Conservation (phyloP, 2,329 filamentous ascomycete genomes). For the Fusarium buharicum region DNA sequence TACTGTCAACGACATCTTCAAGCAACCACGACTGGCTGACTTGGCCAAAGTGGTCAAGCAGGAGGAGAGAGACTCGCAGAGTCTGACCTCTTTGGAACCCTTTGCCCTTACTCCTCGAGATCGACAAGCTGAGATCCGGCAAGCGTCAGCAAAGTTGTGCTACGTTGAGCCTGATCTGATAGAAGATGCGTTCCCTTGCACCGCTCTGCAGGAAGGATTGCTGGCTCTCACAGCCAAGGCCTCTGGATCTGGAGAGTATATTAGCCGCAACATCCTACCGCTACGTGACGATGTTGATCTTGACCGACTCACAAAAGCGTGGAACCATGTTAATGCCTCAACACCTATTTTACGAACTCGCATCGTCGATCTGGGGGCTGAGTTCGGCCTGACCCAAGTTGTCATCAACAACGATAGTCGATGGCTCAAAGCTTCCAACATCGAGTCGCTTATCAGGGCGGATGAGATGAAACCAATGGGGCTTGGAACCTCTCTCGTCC, state of each 20-base stretch:
- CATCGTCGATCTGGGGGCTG: background rate
- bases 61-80: background rate
- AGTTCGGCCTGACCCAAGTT: constrained; percentile 22
- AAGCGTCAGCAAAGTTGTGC: background rate
- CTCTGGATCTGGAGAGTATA: constrained; percentile 51
- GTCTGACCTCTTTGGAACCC: background rate
- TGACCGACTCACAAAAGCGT: background rate
- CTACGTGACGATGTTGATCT: constrained; percentile 16
- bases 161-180: background rate
- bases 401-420: constrained; percentile 8
- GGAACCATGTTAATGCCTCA: background rate
- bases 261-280: constrained; percentile 44
- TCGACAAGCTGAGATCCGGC: background rate
- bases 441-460: constrained; percentile 5
- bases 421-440: constrained; percentile 9
- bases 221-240: constrained; percentile 48
- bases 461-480: constrained; percentile 3
- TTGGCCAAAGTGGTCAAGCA: background rate
- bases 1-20: constrained; percentile 58
- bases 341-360: background rate
- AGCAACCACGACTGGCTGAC: background rate
- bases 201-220: constrained; percentile 54
- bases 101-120: background rate
- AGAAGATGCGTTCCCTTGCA: constrained; percentile 54
- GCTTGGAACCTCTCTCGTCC: constrained; percentile 14